A percentile compares a stretch with the other conserved stretches of the same genome.
Conservation (phyloP, 768 basidiomycete species). For the Russula compacta region DNA sequence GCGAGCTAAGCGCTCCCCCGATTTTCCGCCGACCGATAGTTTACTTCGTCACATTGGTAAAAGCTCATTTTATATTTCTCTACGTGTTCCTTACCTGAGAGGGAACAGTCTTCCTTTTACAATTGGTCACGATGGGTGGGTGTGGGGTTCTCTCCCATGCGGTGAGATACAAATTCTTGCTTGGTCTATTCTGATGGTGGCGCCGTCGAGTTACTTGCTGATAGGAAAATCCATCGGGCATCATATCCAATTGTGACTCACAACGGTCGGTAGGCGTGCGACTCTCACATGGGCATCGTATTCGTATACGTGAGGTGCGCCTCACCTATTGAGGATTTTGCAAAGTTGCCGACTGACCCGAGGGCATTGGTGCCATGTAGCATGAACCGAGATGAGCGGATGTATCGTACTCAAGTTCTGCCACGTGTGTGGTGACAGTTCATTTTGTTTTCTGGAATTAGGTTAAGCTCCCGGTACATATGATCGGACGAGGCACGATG, state of each 20-base stretch:
- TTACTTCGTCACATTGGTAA: background rate
- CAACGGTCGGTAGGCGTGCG: background rate
- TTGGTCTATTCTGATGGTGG: conserved; percentile 9
- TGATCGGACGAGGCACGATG: background rate
- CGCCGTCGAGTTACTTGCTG: background rate
- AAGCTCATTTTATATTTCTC: background rate
- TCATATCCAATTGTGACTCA: background rate
- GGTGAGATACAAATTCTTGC: background rate
- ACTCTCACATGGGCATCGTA: too few relatives aligned
- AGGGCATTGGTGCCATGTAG: background rate
- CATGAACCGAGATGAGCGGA: background rate
- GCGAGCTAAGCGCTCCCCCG: background rate
- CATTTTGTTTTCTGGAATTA: conserved; percentile 1
- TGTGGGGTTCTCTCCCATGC: background rate
- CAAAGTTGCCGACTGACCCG: background rate
- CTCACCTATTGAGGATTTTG: background rate
- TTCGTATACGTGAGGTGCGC: background rate
- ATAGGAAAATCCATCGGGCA: background rate
- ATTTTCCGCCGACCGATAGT: background rate
- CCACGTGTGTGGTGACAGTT: background rate
- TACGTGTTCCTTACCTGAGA: background rate
- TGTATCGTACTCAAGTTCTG: background rate
- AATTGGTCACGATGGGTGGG: background rate
- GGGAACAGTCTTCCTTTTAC: background rate
- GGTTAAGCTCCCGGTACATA: background rate